A percentile compares a stretch with the other conserved stretches of the same genome.
Evolutionary conservation across 2,329 filamentous ascomycete genomes (phyloP).

Genomic region (Microthyrium microscopicum): DNA sequence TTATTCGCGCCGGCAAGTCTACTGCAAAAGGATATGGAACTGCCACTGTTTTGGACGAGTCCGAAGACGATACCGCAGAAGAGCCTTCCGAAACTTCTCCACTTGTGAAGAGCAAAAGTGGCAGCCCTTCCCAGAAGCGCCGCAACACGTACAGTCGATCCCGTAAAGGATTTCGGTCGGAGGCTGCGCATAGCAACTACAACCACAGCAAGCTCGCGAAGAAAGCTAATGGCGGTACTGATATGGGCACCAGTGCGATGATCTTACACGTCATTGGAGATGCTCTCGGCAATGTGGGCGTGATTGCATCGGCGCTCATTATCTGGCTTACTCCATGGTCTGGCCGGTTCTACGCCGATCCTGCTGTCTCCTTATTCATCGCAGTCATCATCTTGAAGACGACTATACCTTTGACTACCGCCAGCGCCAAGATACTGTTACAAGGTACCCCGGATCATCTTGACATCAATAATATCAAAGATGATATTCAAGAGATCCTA

Average conservation of each 20-base stretch:
- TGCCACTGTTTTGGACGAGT: constrained; percentile 1
- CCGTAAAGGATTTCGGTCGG: constrained; percentile 1
- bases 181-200: not conserved
- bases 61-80: constrained; percentile 1
- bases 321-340: constrained; percentile 1
- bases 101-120: constrained; percentile 1
- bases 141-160: constrained; percentile 1
- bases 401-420: constrained; percentile 1
- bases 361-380: constrained; percentile 1
- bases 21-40: constrained; percentile 1
- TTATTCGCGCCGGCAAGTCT: constrained; percentile 1
- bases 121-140: not conserved
- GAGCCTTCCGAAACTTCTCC: constrained; percentile 1
- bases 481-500: constrained; percentile 1
- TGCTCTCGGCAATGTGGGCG: not conserved
- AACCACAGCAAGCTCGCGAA: constrained; percentile 1
- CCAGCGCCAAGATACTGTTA: constrained; percentile 1
- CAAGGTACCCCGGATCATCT: constrained; percentile 1
- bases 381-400: constrained; percentile 1
- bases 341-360: not conserved
- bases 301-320: constrained; percentile 1
- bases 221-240: constrained; percentile 1
- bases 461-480: constrained; percentile 1
- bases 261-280: constrained; percentile 1
- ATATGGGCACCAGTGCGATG: constrained; percentile 1